A percentile compares a stretch with the other conserved stretches of the same genome.
These are phyloP conservation scores for Phytopythium litorale DNA, from an alignment of 352 stramenopile genomes.

Conservation along the genomic window DNA sequence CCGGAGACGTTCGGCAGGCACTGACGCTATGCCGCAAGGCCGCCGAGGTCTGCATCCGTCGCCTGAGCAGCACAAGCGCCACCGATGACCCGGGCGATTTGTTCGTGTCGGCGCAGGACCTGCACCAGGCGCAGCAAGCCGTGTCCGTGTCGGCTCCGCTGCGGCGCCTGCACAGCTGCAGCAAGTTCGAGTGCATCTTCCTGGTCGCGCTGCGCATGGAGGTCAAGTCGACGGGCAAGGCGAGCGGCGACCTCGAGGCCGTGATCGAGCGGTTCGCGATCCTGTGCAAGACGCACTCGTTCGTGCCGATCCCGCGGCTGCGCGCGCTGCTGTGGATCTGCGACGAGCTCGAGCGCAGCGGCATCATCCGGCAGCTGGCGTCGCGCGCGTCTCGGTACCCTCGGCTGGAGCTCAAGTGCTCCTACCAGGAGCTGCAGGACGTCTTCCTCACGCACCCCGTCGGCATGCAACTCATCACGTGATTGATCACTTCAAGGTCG, in stretches of 20 bases:
- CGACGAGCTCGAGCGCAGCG: conserved; percentile 60
- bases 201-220: conserved; percentile 63
- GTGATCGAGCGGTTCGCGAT: conserved; percentile 62
- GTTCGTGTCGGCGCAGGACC: conserved; percentile 49
- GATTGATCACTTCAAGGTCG: not conserved
- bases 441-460: conserved; percentile 58
- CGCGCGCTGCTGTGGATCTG: conserved; percentile 52
- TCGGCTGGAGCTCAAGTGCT: conserved; percentile 51
- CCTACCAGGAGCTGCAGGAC: conserved; percentile 60
- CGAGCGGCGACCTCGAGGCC: conserved; percentile 47
- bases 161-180: conserved; percentile 46
- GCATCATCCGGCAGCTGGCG: conserved; percentile 44
- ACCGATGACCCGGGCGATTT: conserved; percentile 8
- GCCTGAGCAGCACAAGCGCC: conserved; percentile 11
- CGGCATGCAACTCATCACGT: conserved; percentile 45
- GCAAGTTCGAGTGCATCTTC: conserved; percentile 74
- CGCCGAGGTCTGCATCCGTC: conserved; percentile 46
- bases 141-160: conserved; percentile 55
- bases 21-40: conserved; percentile 68
- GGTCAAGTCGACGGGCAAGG: conserved; percentile 34
- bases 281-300: conserved; percentile 63
- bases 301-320: conserved; percentile 49
- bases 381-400: conserved; percentile 47
- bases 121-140: conserved; percentile 43
- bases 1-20: conserved; percentile 59